These are phyloP conservation scores for Mycena kentingensis DNA, from an alignment of 768 basidiomycete species.

Conservation along the genomic window DNA sequence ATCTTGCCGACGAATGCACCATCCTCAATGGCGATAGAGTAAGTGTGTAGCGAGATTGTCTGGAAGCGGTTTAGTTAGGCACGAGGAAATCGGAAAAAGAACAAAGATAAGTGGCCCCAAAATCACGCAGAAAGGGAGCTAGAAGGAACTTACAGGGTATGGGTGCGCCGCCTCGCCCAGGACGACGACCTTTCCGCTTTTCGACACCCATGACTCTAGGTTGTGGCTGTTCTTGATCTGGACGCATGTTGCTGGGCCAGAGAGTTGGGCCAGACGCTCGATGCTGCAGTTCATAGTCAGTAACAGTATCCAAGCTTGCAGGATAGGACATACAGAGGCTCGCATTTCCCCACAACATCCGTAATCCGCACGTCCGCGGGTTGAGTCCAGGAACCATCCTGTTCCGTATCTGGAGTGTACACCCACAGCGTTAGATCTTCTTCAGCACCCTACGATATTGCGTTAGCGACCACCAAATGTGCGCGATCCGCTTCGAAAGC, in stretches of 20 bases:
- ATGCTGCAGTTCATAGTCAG: neutral
- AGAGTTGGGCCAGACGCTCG: neutral
- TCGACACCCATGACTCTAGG: neutral
- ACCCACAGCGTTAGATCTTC: neutral
- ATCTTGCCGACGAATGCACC: constrained; percentile 16
- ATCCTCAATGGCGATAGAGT: constrained; percentile 17
- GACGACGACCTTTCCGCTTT: neutral
- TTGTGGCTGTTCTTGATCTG: constrained; percentile 2
- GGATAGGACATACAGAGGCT: neutral
- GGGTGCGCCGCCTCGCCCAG: neutral
- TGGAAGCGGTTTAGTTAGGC: neutral
- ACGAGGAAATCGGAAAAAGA: neutral
- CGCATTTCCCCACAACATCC: neutral
- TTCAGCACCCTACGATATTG: too few relatives aligned
- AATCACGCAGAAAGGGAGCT: too few relatives aligned
- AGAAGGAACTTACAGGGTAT: neutral
- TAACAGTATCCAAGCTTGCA: neutral
- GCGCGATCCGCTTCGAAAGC: too few relatives aligned
- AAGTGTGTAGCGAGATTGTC: constrained; percentile 11
- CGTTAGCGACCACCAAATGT: too few relatives aligned
- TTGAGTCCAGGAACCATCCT: neutral
- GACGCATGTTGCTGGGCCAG: neutral
- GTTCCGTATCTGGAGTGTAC: neutral
- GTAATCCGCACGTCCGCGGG: neutral
- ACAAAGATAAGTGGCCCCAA: too few relatives aligned